A percentile compares a stretch with the other conserved stretches of the same genome.
Evolutionary conservation across 139 green algal genomes (phyloP).

Genomic region (Pseudopediastrum boryanum): DNA sequence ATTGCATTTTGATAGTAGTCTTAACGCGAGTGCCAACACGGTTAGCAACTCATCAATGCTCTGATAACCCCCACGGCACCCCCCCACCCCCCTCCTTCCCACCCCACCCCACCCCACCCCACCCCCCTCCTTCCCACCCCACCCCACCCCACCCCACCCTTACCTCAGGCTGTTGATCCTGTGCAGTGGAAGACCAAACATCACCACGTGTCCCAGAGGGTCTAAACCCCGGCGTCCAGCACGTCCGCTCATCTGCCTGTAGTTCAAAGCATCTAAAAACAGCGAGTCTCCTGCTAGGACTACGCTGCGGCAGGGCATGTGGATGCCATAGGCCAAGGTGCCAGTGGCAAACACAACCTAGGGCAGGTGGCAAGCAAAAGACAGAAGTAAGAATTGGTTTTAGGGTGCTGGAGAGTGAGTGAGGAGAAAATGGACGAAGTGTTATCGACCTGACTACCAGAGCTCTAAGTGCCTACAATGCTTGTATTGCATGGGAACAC

Average conservation of each 20-base stretch:
- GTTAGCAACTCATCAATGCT: too few relatives aligned
- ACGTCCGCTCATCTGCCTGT: conserved; percentile 59
- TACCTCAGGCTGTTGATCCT: background rate
- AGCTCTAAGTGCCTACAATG: too few relatives aligned
- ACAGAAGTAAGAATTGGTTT: background rate
- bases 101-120: too few relatives aligned
- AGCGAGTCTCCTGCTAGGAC: conserved; percentile 53
- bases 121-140: too few relatives aligned
- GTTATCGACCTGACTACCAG: too few relatives aligned
- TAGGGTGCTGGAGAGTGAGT: too few relatives aligned
- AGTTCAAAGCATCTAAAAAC: conserved; percentile 57
- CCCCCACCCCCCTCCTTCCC: too few relatives aligned
- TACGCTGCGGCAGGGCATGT: conserved; percentile 64
- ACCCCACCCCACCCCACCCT: background rate
- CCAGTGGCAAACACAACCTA: conserved; percentile 59
- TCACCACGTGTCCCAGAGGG: conserved; percentile 37
- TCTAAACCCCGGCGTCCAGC: conserved; percentile 47
- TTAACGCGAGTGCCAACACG: too few relatives aligned
- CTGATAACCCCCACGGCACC: too few relatives aligned
- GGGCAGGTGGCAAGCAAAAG: background rate
- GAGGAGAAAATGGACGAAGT: too few relatives aligned
- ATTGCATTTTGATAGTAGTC: too few relatives aligned
- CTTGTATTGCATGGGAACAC: too few relatives aligned
- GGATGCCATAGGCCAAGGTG: conserved; percentile 63
- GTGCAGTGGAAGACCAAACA: conserved; percentile 25